phyloP scores from a whole-genome alignment of 2,329 filamentous ascomycete species.

The Diaporthe citriasiana region DNA sequence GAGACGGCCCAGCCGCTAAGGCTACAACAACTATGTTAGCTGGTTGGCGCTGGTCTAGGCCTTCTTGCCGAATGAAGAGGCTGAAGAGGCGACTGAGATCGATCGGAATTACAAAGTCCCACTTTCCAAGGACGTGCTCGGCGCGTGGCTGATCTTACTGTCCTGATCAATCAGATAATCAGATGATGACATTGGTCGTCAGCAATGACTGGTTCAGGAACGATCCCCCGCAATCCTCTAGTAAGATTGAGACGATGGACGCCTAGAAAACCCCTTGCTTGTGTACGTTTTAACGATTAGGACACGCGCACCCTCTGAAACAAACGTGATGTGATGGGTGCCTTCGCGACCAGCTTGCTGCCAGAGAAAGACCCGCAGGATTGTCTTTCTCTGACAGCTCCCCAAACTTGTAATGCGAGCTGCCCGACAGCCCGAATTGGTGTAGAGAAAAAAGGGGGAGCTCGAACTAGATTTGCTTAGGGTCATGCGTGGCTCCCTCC shows the following conservation, averaged over 20 bases:
- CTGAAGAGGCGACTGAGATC: not conserved
- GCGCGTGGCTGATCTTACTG: slow-evolving; percentile 12
- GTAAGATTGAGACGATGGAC: not conserved
- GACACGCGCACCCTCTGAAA: not conserved
- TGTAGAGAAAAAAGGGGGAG: not conserved
- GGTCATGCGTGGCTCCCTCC: not conserved
- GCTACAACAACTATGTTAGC: not conserved
- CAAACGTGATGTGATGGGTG: slow-evolving; percentile 2
- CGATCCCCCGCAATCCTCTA: not conserved
- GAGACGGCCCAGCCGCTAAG: slow-evolving; percentile 27
- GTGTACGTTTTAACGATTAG: not conserved
- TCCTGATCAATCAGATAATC: not conserved
- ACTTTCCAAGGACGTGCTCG: slow-evolving; percentile 17
- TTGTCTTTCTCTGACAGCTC: not conserved
- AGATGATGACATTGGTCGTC: not conserved
- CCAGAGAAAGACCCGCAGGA: not conserved
- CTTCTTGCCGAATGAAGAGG: not conserved
- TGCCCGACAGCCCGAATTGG: not conserved
- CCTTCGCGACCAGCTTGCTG: not conserved
- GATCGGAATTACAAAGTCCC: not conserved
- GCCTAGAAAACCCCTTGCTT: not conserved
- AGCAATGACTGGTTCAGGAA: not conserved
- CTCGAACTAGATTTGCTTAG: not conserved
- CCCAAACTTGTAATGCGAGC: not conserved
- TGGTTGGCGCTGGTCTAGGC: slow-evolving; percentile 2